These are phyloP conservation scores for Geranium rotundifolium DNA, from an alignment of 345 rosid species.

Conservation along the genomic window DNA sequence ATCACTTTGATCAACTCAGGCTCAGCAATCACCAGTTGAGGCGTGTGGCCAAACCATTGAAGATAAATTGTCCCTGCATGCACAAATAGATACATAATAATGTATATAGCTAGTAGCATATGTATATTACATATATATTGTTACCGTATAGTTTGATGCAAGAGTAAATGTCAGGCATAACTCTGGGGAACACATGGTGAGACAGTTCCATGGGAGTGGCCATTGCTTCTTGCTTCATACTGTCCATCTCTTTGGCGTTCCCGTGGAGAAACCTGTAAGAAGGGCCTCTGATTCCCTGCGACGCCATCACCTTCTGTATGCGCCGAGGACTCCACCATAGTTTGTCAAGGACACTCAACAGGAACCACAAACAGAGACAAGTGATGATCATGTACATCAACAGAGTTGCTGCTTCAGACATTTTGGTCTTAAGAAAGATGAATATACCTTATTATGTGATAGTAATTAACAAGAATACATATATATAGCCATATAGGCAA, in stretches of 20 bases:
- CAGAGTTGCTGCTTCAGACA: too few relatives aligned
- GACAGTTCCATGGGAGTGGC: conserved; percentile 15
- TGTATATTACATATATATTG: too few relatives aligned
- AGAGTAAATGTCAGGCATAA: conserved; percentile 18
- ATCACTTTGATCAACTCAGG: conserved; percentile 24
- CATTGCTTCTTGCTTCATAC: conserved; percentile 12
- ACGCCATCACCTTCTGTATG: conserved; percentile 8
- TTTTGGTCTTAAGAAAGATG: too few relatives aligned
- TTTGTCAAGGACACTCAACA: conserved; percentile 2
- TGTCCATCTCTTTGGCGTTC: conserved; percentile 18
- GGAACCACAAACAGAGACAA: not conserved
- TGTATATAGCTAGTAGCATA: too few relatives aligned
- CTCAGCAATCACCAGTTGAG: conserved; percentile 23
- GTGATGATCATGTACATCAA: too few relatives aligned
- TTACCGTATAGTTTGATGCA: conserved; percentile 24
- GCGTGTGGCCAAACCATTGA: conserved; percentile 15
- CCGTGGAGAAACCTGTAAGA: conserved; percentile 30
- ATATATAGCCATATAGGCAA: too few relatives aligned
- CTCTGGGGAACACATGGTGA: conserved; percentile 12
- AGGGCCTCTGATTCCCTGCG: conserved; percentile 24
- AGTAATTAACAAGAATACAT: too few relatives aligned
- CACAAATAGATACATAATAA: too few relatives aligned
- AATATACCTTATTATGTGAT: too few relatives aligned
- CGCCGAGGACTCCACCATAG: conserved; percentile 17
- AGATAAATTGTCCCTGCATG: conserved; percentile 22